Base-by-base conservation (phyloP, 2,329 filamentous ascomycete species). In the Chaetomium sp. region DNA sequence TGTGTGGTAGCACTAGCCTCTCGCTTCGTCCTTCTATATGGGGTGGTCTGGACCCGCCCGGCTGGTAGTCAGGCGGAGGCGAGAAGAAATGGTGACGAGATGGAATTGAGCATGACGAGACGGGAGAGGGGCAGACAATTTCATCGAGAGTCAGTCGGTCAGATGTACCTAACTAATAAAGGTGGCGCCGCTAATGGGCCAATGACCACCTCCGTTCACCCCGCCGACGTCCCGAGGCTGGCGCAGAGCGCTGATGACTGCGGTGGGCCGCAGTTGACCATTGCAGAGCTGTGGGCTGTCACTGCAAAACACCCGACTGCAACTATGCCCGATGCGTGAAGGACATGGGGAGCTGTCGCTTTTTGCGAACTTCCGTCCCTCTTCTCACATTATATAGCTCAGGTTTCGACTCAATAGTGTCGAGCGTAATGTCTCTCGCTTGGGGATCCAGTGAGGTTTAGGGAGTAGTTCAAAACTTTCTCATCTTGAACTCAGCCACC, bases 231-330 rank as follows among this genome's bases (percentile, higher is more conserved):
- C 38, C 9, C 9, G 56, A 60, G 63, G 63, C 60, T 67, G 63
- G 54, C 35, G 60, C 60, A 60, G 50, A 53, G 63, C 29, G 65
- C 65, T 67, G 65, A 67, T 49, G 8, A 27, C 21, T 33, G 12
- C n/a, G 33, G 60, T 51, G 56, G 25, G 60, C n/a, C 57, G 51
- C 38, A 51, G 42, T 13, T 51, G 38, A 51, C 21, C 45, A 57
- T 62, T 12, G 16, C 12, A 51, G 38, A 29, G 45, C 54, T 42
- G 31, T 31, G 57, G 42, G 16, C 42, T 49, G 29, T 49, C 38
- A 49, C 57, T 16, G 23, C 35, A 13, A 58, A 49, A 53, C 35
- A 47, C n/a, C 1, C 45, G 4, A 8, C 49, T 53, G 33, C 23
- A 25, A 19, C 47, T 38, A 31, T 60, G 45, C 57, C 47, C 21